Percentiles rank a stretch among this genome's conserved stretches.
phyloP scores from a whole-genome alignment of 108 stramenopile species.

The Cyclotella distinguenda region DNA sequence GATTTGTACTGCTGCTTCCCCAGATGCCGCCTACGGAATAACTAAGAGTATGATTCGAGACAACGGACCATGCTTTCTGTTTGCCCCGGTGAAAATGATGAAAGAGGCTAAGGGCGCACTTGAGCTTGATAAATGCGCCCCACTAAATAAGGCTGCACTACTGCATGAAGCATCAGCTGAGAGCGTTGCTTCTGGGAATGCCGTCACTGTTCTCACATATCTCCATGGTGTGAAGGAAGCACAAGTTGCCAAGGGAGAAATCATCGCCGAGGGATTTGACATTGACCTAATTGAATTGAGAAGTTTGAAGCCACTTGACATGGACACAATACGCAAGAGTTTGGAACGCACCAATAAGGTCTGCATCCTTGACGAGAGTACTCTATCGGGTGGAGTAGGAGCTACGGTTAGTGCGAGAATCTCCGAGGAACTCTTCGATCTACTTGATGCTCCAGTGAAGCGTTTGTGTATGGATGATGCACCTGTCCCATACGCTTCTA shows the following conservation, averaged over 20 bases:
- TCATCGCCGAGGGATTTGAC: constrained; percentile 91
- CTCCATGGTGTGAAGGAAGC: constrained; percentile 97
- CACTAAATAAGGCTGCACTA: constrained; percentile 91
- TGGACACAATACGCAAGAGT: constrained; percentile 89
- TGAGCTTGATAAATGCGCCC: constrained; percentile 88
- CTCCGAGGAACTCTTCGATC: constrained; percentile 94
- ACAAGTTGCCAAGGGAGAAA: constrained; percentile 73
- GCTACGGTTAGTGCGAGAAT: constrained; percentile 93
- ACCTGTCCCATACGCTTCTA: constrained; percentile 93
- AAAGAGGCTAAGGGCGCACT: constrained; percentile 92
- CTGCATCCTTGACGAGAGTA: constrained; percentile 95
- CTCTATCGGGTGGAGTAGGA: constrained; percentile 94
- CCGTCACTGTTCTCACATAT: constrained; percentile 97
- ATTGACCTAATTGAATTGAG: constrained; percentile 97
- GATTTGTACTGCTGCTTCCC: constrained; percentile 96
- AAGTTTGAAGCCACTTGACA: constrained; percentile 95
- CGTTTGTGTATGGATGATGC: constrained; percentile 99
- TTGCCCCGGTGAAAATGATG: constrained; percentile 99
- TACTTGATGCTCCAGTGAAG: constrained; percentile 94
- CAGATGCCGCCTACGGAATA: constrained; percentile 95
- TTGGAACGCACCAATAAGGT: constrained; percentile 91
- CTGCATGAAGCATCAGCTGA: constrained; percentile 85
- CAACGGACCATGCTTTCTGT: constrained; percentile 97
- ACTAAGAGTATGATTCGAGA: constrained; percentile 98
- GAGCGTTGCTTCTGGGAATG: constrained; percentile 74